These are phyloP conservation scores for Physaria fendleri DNA, from an alignment of 345 rosid genomes.

Conservation along the genomic window DNA sequence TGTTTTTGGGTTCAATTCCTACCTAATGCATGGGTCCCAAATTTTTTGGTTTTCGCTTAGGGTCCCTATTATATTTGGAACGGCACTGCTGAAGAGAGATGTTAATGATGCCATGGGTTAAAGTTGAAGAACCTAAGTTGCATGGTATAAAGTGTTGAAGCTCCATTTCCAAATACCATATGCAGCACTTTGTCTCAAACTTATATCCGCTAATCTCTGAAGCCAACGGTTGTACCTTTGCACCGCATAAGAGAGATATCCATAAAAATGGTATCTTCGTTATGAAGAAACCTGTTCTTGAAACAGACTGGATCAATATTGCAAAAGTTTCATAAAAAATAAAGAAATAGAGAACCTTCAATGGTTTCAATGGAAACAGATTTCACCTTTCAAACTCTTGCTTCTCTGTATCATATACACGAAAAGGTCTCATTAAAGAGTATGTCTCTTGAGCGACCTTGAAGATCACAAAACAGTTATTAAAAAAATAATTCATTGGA, in stretches of 20 bases:
- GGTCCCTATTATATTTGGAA: too few species aligned
- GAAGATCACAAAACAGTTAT: slow-evolving; percentile 13
- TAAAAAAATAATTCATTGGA: too few species aligned
- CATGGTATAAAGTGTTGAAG: slow-evolving; percentile 87
- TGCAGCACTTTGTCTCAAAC: slow-evolving; percentile 95
- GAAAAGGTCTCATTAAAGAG: slow-evolving; percentile 93
- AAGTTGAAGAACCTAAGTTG: slow-evolving; percentile 62
- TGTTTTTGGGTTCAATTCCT: too few species aligned
- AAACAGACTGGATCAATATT: background rate
- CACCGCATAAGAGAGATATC: slow-evolving; percentile 20
- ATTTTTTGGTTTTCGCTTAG: too few species aligned
- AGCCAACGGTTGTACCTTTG: slow-evolving; percentile 80
- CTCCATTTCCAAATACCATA: slow-evolving; percentile 89
- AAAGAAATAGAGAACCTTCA: background rate
- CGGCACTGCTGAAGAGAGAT: too few species aligned
- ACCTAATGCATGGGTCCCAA: too few species aligned
- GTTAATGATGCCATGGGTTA: too few species aligned
- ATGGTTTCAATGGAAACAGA: background rate
- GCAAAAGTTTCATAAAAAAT: slow-evolving; percentile 3
- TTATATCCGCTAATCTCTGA: slow-evolving; percentile 70
- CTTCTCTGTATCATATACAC: slow-evolving; percentile 91
- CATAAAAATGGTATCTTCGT: slow-evolving; percentile 10
- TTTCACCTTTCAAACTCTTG: slow-evolving; percentile 62
- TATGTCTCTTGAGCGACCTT: slow-evolving; percentile 98
- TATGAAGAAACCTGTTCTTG: slow-evolving; percentile 13